Conservation (phyloP, 148 eudicot genomes). For the Cornus suecica region DNA sequence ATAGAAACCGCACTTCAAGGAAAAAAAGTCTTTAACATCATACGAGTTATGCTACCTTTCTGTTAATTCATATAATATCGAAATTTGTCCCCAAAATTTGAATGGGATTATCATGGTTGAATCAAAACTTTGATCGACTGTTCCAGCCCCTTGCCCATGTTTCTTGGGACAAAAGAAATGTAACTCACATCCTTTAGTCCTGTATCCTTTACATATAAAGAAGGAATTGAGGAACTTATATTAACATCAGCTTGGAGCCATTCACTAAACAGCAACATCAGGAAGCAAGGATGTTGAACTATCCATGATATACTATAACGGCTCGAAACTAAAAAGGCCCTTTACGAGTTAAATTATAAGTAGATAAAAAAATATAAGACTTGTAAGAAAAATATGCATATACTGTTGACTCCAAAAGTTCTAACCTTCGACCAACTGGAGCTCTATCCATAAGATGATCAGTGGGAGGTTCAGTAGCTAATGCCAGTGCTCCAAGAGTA, state of each 20-base stretch:
- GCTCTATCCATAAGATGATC: constrained; percentile 81
- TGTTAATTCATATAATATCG: background rate
- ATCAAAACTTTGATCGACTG: background rate
- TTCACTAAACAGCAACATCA: constrained; percentile 4
- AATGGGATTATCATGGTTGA: background rate
- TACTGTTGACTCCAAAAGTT: background rate
- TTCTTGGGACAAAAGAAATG: background rate
- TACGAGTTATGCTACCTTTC: background rate
- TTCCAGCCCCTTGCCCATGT: background rate
- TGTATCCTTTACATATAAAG: background rate
- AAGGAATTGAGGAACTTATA: background rate
- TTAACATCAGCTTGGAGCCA: constrained; percentile 1
- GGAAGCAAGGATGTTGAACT: background rate
- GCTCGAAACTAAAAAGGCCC: background rate
- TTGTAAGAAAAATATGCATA: background rate
- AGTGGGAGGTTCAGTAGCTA: constrained; percentile 97
- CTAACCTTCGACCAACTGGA: constrained; percentile 92
- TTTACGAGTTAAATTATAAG: background rate
- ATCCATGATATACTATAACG: background rate
- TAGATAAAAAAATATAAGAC: background rate
- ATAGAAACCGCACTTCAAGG: background rate
- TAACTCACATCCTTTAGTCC: background rate
- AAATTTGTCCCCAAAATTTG: background rate
- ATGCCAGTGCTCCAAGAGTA: constrained; percentile 90
- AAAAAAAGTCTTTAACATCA: background rate